Base-by-base conservation (phyloP, 2,329 filamentous ascomycete species). In the Colletotrichum lupini region DNA sequence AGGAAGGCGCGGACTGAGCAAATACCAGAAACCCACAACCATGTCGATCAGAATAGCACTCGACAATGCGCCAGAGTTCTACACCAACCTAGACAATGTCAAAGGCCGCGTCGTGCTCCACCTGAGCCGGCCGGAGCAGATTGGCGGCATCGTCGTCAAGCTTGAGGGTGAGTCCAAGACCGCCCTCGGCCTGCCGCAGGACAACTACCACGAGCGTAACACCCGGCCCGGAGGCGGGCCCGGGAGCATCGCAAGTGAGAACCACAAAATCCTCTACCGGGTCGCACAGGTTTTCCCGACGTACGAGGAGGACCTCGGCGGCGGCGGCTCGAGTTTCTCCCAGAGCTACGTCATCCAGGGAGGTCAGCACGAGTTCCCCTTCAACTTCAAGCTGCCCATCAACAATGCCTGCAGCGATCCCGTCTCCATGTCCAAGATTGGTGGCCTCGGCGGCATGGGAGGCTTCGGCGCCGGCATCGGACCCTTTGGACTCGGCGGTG, bases 81-180 rank as follows among this genome's bases (percentile, higher is more conserved):
- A 93, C 82, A 96, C 94, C 64, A 96, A 96, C 80, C 90, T 95
- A 77, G 94, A 96, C 82, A 84, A 89, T 74, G 88, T 97, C 73
- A 87, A 86, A 35, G 94, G 94, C 67, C 86, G 87, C 72, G 83
- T 92, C 32, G 79, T 91, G 62, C 82, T 92, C 35, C 81, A 78
- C 24, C 82, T 92, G 75, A 91, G 88, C 64, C 92, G 92, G 75
- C 84, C 93, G 67, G 94, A 96, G 81, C 87, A 89, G 68, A 87
- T 96, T 62, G 90, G 90, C 61, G 93, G 91, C 65, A 92, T 97
- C 75, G 87, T 94, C 49, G 93, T 96, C 78, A 97, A 97, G 85
- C 89, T 97, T 37, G 94, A 97, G 80, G 94, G 94, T 76, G 93
- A 97, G 83, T 91, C 91, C 60, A 88, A 88, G 75, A 95, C 93